A percentile compares a stretch with the other conserved stretches of the same genome.
Evolutionary conservation across 192 early-diverging fungal species (phyloP).

Genomic region (Chytriomyces hyalinus): DNA sequence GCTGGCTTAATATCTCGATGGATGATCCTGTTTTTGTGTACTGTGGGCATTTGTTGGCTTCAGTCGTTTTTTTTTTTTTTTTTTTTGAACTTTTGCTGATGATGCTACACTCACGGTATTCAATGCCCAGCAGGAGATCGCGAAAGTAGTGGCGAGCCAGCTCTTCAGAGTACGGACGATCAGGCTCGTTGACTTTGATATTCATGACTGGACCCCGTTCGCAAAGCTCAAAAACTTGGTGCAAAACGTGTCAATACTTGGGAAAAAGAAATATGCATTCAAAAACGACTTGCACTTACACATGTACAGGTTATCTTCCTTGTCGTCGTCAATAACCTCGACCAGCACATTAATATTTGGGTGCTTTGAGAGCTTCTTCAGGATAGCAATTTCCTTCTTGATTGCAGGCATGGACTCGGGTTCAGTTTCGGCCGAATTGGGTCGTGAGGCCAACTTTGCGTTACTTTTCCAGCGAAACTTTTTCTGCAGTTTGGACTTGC

Average conservation of each 20-base stretch:
- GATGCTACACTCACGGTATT: conserved; percentile 57
- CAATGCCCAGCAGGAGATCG: conserved; percentile 63
- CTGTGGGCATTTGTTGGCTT: conserved; percentile 36
- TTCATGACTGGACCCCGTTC: conserved; percentile 64
- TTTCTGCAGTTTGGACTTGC: conserved; percentile 57
- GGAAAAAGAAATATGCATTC: conserved; percentile 1
- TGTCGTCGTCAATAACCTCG: conserved; percentile 64
- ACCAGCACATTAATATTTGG: conserved; percentile 64
- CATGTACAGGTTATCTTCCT: conserved; percentile 68
- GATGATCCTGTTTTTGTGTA: conserved; percentile 63
- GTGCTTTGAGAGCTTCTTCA: conserved; percentile 66
- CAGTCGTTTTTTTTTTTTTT: conserved; percentile 11
- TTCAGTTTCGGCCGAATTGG: neutral
- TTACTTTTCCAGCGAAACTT: conserved; percentile 53
- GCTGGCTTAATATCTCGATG: conserved; percentile 69
- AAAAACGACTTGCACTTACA: conserved; percentile 40
- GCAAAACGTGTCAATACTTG: neutral
- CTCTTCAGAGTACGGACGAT: conserved; percentile 54
- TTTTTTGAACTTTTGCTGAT: neutral
- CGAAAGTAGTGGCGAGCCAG: conserved; percentile 61
- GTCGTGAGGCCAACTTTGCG: neutral
- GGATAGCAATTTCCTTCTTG: conserved; percentile 61
- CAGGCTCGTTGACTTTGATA: conserved; percentile 44
- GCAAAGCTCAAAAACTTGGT: conserved; percentile 67
- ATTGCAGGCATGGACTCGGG: conserved; percentile 40